Percentiles rank a stretch among this genome's conserved stretches.
Conservation (phyloP, 331 rosid genomes). For the Stylosanthes scabra region DNA sequence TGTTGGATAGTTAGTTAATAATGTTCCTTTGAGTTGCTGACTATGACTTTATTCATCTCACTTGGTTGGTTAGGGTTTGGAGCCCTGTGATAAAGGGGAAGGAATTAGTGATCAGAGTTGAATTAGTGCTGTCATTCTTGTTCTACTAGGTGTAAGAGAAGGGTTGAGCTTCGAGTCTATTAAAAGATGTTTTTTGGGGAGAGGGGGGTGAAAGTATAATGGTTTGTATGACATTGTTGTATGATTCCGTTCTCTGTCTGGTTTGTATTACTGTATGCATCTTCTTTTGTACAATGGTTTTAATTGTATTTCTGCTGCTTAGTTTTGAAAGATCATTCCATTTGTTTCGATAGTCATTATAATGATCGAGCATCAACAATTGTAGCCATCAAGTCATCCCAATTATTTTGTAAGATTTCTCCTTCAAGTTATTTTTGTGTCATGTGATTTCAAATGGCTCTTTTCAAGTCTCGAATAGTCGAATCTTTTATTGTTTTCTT, state of each 20-base stretch:
- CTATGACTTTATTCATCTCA: background rate
- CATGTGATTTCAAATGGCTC: background rate
- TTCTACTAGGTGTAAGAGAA: background rate
- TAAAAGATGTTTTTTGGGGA: background rate
- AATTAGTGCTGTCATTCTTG: background rate
- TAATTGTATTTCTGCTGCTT: background rate
- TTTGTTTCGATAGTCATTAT: background rate
- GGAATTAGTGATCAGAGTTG: background rate
- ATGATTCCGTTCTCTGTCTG: too few relatives aligned
- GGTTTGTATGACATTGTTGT: too few relatives aligned
- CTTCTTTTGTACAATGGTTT: background rate
- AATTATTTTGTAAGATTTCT: constrained; percentile 16
- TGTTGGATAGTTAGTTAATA: background rate
- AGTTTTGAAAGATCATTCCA: too few relatives aligned
- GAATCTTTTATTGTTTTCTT: background rate
- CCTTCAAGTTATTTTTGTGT: background rate
- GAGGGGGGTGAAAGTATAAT: too few relatives aligned
- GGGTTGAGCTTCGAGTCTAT: background rate
- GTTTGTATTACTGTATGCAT: too few relatives aligned
- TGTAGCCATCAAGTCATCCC: background rate
- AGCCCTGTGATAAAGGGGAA: constrained; percentile 5
- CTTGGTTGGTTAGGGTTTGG: background rate
- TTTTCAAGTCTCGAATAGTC: too few relatives aligned
- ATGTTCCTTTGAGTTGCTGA: background rate
- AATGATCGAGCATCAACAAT: background rate